Conservation (phyloP, 768 basidiomycete genomes). For the Tubosaeta sp. region DNA sequence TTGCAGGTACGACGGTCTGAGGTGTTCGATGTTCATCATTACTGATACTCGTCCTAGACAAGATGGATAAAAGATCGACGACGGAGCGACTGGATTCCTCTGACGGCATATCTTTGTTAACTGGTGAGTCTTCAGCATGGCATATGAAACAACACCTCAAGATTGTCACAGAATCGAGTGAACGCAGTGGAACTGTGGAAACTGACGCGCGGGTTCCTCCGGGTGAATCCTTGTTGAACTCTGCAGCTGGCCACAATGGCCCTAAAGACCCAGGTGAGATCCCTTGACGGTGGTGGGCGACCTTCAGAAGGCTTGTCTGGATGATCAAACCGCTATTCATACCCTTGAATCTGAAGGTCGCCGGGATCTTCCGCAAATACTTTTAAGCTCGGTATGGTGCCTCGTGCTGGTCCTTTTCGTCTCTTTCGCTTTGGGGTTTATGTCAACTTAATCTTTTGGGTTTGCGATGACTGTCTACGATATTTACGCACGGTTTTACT, state of each 20-base stretch:
- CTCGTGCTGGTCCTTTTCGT: constrained; percentile 24
- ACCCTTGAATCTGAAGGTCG: constrained; percentile 44
- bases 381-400: constrained; percentile 27
- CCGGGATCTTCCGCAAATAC: constrained; percentile 43
- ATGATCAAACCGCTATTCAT: constrained; percentile 38
- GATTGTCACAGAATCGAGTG: constrained; percentile 14
- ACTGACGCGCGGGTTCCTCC: not conserved
- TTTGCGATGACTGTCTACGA: constrained; percentile 10
- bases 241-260: constrained; percentile 10
- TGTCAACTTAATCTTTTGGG: constrained; percentile 18
- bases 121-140: constrained; percentile 11
- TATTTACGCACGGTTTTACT: constrained; percentile 8
- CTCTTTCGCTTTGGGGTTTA: constrained; percentile 20
- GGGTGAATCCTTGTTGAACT: constrained; percentile 6
- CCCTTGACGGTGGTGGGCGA: constrained; percentile 50
- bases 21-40: constrained; percentile 2
- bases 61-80: constrained; percentile 4
- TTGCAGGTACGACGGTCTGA: constrained; percentile 15
- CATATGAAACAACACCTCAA: constrained; percentile 3
- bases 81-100: not conserved
- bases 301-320: constrained; percentile 42
- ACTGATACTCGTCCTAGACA: constrained; percentile 14
- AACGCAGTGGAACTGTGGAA: not conserved
- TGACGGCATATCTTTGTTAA: not conserved
- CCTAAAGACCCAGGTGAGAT: constrained; percentile 14